phyloP scores from a whole-genome alignment of 306 rosid genomes.

The Lathyrus aphaca region DNA sequence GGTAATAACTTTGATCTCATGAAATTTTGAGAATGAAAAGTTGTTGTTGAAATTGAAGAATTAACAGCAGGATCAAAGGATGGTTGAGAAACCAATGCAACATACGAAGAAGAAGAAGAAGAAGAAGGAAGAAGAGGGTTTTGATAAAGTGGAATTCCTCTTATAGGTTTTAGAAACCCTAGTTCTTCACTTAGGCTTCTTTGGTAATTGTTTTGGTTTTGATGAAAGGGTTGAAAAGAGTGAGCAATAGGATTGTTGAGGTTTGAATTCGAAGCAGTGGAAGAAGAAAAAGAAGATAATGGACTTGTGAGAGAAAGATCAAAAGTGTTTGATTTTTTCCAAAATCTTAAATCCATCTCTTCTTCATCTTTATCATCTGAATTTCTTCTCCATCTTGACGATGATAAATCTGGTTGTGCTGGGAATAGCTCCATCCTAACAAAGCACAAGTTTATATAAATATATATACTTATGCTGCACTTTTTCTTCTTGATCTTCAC shows the following conservation, averaged over 20 bases:
- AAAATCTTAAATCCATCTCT: constrained; percentile 74
- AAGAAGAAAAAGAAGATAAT: constrained; percentile 7
- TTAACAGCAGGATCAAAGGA: constrained; percentile 33
- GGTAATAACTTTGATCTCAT: constrained; percentile 77
- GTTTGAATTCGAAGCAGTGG: neutral
- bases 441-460: neutral
- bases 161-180: constrained; percentile 81
- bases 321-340: constrained; percentile 58
- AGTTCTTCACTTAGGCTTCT: constrained; percentile 61
- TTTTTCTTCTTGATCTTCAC: neutral
- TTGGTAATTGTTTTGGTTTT: constrained; percentile 38
- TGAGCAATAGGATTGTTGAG: constrained; percentile 3
- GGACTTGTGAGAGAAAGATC: constrained; percentile 68
- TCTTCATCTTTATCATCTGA: constrained; percentile 37
- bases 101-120: constrained; percentile 2
- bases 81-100: constrained; percentile 55
- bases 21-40: constrained; percentile 49
- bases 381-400: constrained; percentile 63
- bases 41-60: constrained; percentile 19
- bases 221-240: constrained; percentile 46
- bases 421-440: constrained; percentile 82
- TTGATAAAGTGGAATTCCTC: constrained; percentile 85
- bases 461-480: neutral
- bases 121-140: constrained; percentile 28
- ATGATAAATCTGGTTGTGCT: constrained; percentile 91